Evolutionary conservation across 805 yeast species (phyloP), one percentile per base, ranked within the genome.

Genomic region (Isabelozyma gotoi): DNA sequence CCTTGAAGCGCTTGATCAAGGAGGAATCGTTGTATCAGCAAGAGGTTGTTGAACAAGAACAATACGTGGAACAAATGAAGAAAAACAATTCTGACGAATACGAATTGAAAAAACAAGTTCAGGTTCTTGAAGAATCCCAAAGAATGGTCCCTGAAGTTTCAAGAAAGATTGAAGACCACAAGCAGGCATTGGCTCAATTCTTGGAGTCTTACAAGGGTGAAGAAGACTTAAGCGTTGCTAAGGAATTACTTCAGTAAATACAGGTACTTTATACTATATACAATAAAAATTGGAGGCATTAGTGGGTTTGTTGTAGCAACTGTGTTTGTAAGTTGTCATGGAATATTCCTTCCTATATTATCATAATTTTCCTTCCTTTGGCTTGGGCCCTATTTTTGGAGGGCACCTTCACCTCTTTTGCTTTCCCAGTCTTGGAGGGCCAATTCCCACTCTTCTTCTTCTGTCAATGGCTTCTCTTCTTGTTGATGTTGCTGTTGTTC

Each of bases 401-500:
- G 39, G n/a, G 17, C 32, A 19, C 6, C 15, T 24, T 37, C 57
- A 7, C 57, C 53, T 15, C 57, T 51, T 20, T 45, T 48, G 15
- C 41, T 42, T 40, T 65, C 66, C 67, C 66, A 66, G n/a, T 59
- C 57, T 31, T 52, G 40, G 8, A 65, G 38, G 29, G 68, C 67
- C 10, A 43, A 36, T 39, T 84, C 86, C 89, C 91, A 85, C 52
- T 86, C 89, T 45, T 81, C 84, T 16, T 84, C 91, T 16, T 75
- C 80, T 19, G 77, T 72, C 11, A 80, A 64, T 2, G 29, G 29
- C 29, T 24, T 24, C 49, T 71, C 69, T 4, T 69, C 67, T 19
- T 24, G 41, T 21, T 20, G 32, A 38, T 57, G 49, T 38, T 72
- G 72, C 27, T 68, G 71, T 48, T 80, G 85, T 39, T 73, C 72